phyloP scores from a whole-genome alignment of 257 asterid genomes.

The Solanum virginianum region DNA sequence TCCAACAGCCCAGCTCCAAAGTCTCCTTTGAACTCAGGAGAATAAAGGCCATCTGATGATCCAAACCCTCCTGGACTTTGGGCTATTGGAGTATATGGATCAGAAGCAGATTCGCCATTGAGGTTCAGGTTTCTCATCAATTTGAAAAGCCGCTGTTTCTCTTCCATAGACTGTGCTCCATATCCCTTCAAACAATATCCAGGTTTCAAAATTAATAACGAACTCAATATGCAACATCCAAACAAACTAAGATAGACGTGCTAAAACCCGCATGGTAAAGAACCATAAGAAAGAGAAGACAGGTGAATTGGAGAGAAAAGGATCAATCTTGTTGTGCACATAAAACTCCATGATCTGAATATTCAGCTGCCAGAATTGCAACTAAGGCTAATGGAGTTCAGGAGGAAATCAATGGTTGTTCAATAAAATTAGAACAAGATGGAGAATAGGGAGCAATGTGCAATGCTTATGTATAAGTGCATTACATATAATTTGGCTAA shows the following conservation, averaged over 20 bases:
- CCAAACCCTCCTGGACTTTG: slow-evolving; percentile 66
- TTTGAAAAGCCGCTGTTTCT: slow-evolving; percentile 91
- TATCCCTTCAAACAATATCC: slow-evolving; percentile 35
- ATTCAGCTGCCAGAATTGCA: neutral
- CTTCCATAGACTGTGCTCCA: slow-evolving; percentile 97
- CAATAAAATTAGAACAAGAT: neutral
- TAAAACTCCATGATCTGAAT: neutral
- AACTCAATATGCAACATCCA: neutral
- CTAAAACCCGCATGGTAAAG: neutral
- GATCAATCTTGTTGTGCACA: neutral
- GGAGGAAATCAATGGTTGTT: neutral
- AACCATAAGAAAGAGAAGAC: neutral
- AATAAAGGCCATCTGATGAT: slow-evolving; percentile 53
- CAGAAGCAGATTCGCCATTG: slow-evolving; percentile 77
- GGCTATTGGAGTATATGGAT: slow-evolving; percentile 65
- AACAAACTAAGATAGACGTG: neutral
- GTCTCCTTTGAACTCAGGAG: slow-evolving; percentile 93
- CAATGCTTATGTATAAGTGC: neutral
- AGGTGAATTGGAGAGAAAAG: neutral
- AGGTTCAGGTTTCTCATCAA: slow-evolving; percentile 94
- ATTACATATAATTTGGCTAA: neutral
- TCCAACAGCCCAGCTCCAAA: slow-evolving; percentile 99
- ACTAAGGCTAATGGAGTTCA: neutral
- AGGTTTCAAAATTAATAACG: neutral
- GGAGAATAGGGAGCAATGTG: neutral